Percentiles rank a stretch among this genome's conserved stretches.
Conservation (phyloP, 371 early-diverging fungal species). For the Mucor velutinosus region DNA sequence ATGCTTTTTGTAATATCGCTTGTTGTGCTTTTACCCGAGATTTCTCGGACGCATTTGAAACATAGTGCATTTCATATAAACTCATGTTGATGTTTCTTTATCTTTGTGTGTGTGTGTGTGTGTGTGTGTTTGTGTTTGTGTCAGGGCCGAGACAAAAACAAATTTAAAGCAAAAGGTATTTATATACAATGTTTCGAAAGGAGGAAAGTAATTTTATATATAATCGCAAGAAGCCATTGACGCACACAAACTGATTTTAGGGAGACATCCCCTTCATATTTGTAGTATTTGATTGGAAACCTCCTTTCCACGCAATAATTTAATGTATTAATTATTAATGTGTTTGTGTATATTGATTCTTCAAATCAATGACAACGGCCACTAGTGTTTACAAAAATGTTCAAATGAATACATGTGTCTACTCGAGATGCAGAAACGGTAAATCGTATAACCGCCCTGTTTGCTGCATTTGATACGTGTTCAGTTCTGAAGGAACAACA, state of each 20-base stretch:
- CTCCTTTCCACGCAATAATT: neutral
- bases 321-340: neutral
- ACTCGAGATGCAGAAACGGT: neutral
- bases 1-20: constrained; percentile 15
- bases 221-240: neutral
- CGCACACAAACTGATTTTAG: neutral
- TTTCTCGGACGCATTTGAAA: constrained; percentile 12
- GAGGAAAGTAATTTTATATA: neutral
- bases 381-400: neutral
- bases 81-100: constrained; percentile 11
- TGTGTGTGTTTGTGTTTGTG: neutral
- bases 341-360: constrained; percentile 1
- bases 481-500: neutral
- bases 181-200: neutral
- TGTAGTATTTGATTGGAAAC: neutral
- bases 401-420: neutral
- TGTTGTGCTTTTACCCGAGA: constrained; percentile 18
- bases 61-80: constrained; percentile 23
- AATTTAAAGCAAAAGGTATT: neutral
- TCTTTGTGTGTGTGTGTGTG: too few species aligned
- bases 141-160: neutral
- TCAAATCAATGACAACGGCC: neutral
- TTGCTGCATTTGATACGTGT: neutral
- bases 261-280: neutral
- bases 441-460: neutral